Evolutionary conservation across 164 flowering plant species (phyloP).

Genomic region (Vitis labrusca): DNA sequence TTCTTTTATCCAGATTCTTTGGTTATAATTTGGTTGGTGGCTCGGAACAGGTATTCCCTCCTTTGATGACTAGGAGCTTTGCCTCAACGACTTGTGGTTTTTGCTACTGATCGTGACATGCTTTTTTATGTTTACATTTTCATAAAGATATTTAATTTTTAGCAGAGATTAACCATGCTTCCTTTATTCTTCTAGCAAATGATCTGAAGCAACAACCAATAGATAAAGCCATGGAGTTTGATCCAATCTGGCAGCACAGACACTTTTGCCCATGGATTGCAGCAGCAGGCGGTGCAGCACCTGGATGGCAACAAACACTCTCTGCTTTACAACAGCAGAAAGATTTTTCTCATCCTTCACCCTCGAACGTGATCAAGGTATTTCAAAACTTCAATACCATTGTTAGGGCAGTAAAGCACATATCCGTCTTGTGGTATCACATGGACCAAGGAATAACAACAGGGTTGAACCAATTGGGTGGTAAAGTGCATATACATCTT

Average conservation of each 20-base stretch:
- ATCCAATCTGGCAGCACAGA: conserved; percentile 86
- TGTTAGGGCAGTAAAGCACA: not conserved
- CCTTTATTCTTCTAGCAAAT: conserved; percentile 30
- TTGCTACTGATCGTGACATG: too few species aligned
- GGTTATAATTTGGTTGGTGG: too few species aligned
- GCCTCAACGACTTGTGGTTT: too few species aligned
- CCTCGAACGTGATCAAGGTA: conserved; percentile 56
- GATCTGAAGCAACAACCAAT: conserved; percentile 14
- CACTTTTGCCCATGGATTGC: conserved; percentile 95
- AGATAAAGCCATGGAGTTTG: conserved; percentile 53
- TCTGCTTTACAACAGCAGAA: conserved; percentile 55
- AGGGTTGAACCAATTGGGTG: too few species aligned
- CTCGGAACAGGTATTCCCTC: too few species aligned
- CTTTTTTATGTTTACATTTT: too few species aligned
- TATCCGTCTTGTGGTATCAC: not conserved
- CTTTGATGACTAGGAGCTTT: too few species aligned
- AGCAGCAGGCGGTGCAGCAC: conserved; percentile 41
- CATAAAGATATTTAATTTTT: too few species aligned
- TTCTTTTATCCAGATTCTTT: too few species aligned
- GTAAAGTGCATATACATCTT: not conserved
- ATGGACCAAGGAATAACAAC: not conserved
- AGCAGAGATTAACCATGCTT: not conserved
- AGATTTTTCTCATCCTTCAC: conserved; percentile 30
- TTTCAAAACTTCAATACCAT: not conserved
- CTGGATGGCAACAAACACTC: conserved; percentile 84